A percentile compares a stretch with the other conserved stretches of the same genome.
Evolutionary conservation across 345 rosid genomes (phyloP).

Genomic region (Aethionema arabicum): DNA sequence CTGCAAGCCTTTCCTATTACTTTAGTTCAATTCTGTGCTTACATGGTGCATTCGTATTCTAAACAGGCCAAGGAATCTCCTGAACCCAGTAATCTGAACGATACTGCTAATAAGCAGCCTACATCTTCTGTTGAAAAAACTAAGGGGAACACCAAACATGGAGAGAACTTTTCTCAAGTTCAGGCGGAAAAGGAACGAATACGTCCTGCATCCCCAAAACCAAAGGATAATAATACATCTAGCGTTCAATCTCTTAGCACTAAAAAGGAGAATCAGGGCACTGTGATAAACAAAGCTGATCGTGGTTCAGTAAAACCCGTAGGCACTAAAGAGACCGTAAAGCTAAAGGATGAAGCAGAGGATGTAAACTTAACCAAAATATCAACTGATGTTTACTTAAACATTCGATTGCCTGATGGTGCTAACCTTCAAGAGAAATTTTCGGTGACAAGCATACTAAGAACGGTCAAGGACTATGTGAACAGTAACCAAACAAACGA

Average conservation of each 20-base stretch:
- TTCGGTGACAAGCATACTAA: slow-evolving; percentile 51
- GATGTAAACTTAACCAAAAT: slow-evolving; percentile 29
- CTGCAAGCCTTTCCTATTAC: neutral
- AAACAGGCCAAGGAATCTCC: slow-evolving; percentile 39
- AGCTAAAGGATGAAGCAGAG: slow-evolving; percentile 32
- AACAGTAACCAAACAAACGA: slow-evolving; percentile 51
- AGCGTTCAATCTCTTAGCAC: slow-evolving; percentile 25
- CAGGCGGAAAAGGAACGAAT: slow-evolving; percentile 30
- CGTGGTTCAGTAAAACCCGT: slow-evolving; percentile 24
- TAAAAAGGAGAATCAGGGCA: slow-evolving; percentile 35
- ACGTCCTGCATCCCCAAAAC: slow-evolving; percentile 30
- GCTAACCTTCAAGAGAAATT: slow-evolving; percentile 71
- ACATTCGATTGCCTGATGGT: slow-evolving; percentile 72
- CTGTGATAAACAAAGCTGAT: slow-evolving; percentile 21
- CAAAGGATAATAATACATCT: slow-evolving; percentile 31
- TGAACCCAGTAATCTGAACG: slow-evolving; percentile 16
- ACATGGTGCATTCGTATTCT: slow-evolving; percentile 17
- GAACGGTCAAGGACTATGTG: slow-evolving; percentile 70
- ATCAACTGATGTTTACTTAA: slow-evolving; percentile 61
- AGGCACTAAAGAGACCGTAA: slow-evolving; percentile 6
- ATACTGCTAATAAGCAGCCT: slow-evolving; percentile 30
- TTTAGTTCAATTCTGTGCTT: slow-evolving; percentile 25
- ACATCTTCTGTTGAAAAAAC: slow-evolving; percentile 34
- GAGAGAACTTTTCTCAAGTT: slow-evolving; percentile 28
- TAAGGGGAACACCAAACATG: slow-evolving; percentile 30